Base-by-base conservation (phyloP, 805 yeast species). In the Lachancea nothofagi region DNA sequence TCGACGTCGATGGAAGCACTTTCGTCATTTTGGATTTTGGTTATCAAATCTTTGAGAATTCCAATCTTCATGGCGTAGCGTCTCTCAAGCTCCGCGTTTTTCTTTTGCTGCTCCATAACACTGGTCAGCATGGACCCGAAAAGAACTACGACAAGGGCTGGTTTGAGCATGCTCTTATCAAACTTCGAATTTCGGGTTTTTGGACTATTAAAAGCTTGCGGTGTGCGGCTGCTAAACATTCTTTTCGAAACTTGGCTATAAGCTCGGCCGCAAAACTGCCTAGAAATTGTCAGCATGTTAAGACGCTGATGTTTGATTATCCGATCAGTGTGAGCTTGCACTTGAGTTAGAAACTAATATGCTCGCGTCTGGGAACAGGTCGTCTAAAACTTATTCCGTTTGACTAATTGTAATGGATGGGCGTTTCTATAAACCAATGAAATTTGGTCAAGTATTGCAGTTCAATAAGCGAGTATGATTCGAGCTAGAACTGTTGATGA, bases 81-180 rank as follows among this genome's bases (percentile, higher is more conserved):
- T 28, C 64, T 54, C 18, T 65, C 69, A 48, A 72, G 46, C 17
- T 66, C 71, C 5, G 65, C 65, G 21, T 57, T 54, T 10, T 61
- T 60, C 27, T 69, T 64, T 38, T 71, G 66, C 22, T 64, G 57
- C 27, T 67, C 65, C 38, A 69, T 69, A 15, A 74, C 66, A 50
- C 70, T 67, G 45, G 71, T 65, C 7, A 75, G 59, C 48, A 72
- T 66, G 1, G 77, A 69, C 1, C 75, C 70, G 29, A 72, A 67
- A 9, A 71, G 48, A 5, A 75, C 62, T 2, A 72, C 55, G 18
- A 71, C 64, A 8, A 70, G 35, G 5, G 67, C 54, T 12, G 75
- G 67, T 29, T 70, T 65, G 10, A 64, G 41, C 49, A 65, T 51
- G 2, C 67, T 46, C 32, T 47, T 58, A 42, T 65, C 70, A 41